Evolutionary conservation across 164 flowering plant genomes (phyloP).

Genomic region (Magnolia sinica): DNA sequence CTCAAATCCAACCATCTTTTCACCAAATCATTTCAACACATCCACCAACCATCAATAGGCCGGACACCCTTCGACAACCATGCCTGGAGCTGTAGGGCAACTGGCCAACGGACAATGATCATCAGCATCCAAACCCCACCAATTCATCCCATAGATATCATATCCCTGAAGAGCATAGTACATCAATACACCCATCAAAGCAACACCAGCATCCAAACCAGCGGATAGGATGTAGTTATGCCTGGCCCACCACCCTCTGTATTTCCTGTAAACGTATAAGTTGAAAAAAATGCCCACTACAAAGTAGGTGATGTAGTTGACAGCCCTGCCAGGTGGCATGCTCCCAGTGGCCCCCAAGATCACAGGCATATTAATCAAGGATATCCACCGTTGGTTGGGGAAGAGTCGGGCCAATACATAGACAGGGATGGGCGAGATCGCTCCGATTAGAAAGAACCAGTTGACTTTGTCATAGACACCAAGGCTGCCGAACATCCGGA

Average conservation of each 20-base stretch:
- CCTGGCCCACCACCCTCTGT: constrained; percentile 16
- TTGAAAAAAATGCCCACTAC: constrained; percentile 47
- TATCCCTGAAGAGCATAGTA: constrained; percentile 13
- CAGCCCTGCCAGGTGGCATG: constrained; percentile 52
- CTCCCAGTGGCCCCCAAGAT: constrained; percentile 29
- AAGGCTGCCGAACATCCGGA: constrained; percentile 14
- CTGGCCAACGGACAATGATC: constrained; percentile 61
- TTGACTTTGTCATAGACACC: constrained; percentile 7
- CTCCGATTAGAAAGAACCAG: constrained; percentile 7
- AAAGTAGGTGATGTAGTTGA: constrained; percentile 45
- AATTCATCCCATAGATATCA: constrained; percentile 24
- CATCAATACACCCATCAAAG: constrained; percentile 41
- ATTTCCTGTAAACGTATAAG: constrained; percentile 31
- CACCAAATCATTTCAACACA: no score
- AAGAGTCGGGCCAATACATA: background rate
- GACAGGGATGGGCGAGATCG: background rate
- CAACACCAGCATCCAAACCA: constrained; percentile 58
- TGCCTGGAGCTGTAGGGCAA: constrained; percentile 70
- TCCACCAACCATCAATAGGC: background rate
- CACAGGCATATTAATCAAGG: constrained; percentile 51
- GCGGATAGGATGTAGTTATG: constrained; percentile 48
- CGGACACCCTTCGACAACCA: constrained; percentile 59
- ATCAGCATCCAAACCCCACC: constrained; percentile 54
- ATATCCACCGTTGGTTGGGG: constrained; percentile 44
- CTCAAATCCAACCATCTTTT: no score